Conservation (phyloP, 2,329 filamentous ascomycete species). For the Arachnomyces sp. region DNA sequence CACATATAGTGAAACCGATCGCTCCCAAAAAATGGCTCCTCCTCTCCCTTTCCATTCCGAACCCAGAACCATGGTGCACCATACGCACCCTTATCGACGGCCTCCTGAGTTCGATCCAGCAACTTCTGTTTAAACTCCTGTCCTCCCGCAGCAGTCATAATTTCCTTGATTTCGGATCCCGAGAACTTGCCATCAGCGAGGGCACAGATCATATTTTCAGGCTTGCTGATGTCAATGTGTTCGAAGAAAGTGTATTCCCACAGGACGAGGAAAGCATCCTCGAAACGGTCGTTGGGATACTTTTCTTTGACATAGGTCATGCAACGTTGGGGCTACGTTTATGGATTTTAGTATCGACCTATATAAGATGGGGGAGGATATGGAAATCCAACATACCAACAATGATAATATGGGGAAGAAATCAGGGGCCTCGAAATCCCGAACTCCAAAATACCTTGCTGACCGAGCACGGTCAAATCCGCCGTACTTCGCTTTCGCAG, state of each 20-base stretch:
- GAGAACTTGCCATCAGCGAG: conserved; percentile 40
- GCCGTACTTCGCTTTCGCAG: conserved; percentile 58
- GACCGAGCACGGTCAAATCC: conserved; percentile 43
- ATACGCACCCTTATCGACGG: conserved; percentile 61
- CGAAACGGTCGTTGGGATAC: conserved; percentile 44
- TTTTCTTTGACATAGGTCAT: conserved; percentile 59
- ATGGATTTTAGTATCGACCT: conserved; percentile 1
- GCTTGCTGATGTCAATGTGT: conserved; percentile 53
- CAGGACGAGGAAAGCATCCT: conserved; percentile 48
- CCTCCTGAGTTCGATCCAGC: conserved; percentile 52
- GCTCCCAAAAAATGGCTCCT: conserved; percentile 17
- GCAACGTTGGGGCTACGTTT: conserved; percentile 52
- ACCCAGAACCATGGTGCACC: conserved; percentile 72
- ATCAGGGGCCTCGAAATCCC: conserved; percentile 34
- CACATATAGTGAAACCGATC: conserved; percentile 17
- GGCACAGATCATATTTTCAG: conserved; percentile 43
- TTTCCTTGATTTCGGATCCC: conserved; percentile 45
- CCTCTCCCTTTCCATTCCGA: conserved; percentile 35
- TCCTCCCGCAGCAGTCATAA: conserved; percentile 47
- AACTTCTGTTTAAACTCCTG: conserved; percentile 49
- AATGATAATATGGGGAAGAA: conserved; percentile 52
- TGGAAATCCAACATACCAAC: conserved; percentile 38
- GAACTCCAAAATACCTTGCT: conserved; percentile 44
- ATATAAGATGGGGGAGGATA: conserved; percentile 19
- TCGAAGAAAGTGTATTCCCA: conserved; percentile 58